These are phyloP conservation scores for Alternaria brassicicola DNA, from an alignment of 2,329 filamentous ascomycete genomes.

Conservation along the genomic window DNA sequence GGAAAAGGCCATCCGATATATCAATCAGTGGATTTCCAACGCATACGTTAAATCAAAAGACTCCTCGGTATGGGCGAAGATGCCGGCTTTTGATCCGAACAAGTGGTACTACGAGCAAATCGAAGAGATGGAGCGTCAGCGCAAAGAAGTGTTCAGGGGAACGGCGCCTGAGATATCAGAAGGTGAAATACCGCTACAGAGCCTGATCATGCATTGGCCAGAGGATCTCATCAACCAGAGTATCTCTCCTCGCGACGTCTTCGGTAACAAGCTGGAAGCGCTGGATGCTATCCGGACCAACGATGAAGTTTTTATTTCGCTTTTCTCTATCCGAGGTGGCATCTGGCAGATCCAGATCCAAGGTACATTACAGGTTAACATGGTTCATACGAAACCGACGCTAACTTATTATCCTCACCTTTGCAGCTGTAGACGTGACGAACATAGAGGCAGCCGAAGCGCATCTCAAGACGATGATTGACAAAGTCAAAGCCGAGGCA, in stretches of 20 bases:
- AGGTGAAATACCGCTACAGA: conserved; percentile 8
- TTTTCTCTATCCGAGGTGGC: conserved; percentile 9
- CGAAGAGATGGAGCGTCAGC: conserved; percentile 19
- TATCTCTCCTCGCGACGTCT: conserved; percentile 30
- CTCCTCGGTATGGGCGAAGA: conserved; percentile 39
- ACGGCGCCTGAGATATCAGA: conserved; percentile 17
- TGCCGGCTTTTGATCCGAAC: conserved; percentile 26
- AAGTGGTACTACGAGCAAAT: conserved; percentile 34
- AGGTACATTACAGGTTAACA: neutral
- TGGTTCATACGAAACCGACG: neutral
- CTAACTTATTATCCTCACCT: conserved; percentile 1
- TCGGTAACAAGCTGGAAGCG: conserved; percentile 37
- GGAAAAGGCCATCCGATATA: conserved; percentile 22
- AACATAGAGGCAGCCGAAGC: conserved; percentile 29
- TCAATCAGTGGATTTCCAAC: conserved; percentile 41
- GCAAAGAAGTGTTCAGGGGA: conserved; percentile 29
- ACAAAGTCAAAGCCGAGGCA: conserved; percentile 23
- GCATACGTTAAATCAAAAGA: conserved; percentile 25
- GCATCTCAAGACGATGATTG: conserved; percentile 29
- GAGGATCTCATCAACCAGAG: conserved; percentile 20
- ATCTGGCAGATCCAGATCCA: conserved; percentile 31
- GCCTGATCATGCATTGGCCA: conserved; percentile 28
- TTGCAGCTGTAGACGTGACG: neutral
- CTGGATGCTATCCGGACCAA: conserved; percentile 36
- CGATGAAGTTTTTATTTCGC: conserved; percentile 38